These are phyloP conservation scores for Lavandula angustifolia DNA, from an alignment of 257 asterid genomes.

Conservation along the genomic window DNA sequence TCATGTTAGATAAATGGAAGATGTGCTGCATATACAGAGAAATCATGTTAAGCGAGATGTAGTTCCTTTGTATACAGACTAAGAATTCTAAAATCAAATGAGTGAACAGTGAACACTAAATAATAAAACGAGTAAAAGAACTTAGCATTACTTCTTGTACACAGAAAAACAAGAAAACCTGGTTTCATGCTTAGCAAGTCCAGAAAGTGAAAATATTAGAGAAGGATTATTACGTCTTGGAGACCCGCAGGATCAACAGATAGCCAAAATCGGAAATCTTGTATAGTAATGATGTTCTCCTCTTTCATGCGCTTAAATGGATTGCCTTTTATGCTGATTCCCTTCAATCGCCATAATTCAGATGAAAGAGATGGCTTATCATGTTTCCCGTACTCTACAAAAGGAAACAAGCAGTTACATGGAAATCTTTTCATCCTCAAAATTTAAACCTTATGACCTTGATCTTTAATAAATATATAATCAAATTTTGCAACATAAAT, in stretches of 20 bases:
- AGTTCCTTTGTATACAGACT: background rate
- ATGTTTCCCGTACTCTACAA: background rate
- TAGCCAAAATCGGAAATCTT: slow-evolving; percentile 44
- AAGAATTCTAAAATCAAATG: background rate
- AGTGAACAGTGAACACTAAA: too few species aligned
- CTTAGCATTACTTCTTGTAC: too few species aligned
- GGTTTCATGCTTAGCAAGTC: background rate
- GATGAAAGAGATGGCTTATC: slow-evolving; percentile 21
- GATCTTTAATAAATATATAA: background rate
- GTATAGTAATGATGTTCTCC: slow-evolving; percentile 26
- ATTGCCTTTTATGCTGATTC: slow-evolving; percentile 30
- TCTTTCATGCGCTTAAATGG: slow-evolving; percentile 23
- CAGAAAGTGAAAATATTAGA: background rate
- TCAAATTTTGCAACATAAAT: too few species aligned
- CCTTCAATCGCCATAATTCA: slow-evolving; percentile 35
- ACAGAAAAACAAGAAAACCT: too few species aligned
- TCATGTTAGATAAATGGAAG: too few species aligned
- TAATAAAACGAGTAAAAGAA: too few species aligned
- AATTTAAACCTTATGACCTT: background rate
- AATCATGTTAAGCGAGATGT: too few species aligned
- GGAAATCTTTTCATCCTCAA: background rate
- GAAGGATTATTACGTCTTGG: slow-evolving; percentile 23
- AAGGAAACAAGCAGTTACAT: background rate
- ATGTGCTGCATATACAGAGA: too few species aligned
- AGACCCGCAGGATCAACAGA: slow-evolving; percentile 37